Evolutionary conservation across 768 basidiomycete genomes (phyloP).

Genomic region (Dendrothele bispora): DNA sequence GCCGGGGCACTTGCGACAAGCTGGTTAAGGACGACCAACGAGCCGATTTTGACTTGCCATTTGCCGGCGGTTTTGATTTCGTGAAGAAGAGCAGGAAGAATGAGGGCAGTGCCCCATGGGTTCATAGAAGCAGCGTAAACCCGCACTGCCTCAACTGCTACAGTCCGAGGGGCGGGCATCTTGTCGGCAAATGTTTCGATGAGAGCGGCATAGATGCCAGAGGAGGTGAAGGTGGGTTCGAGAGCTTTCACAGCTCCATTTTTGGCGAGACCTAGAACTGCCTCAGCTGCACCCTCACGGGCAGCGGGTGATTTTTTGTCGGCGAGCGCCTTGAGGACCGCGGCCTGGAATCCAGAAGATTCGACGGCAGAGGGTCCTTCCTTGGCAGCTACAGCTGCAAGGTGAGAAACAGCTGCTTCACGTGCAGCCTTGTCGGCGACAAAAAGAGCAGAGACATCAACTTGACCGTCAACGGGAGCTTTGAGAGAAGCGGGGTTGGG

Average conservation of each 20-base stretch:
- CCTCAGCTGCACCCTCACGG: constrained; percentile 84
- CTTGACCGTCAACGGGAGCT: constrained; percentile 60
- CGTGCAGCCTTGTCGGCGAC: constrained; percentile 83
- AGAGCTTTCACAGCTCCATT: constrained; percentile 77
- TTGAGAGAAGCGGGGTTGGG: constrained; percentile 74
- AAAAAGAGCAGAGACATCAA: constrained; percentile 78
- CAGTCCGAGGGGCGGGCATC: constrained; percentile 82
- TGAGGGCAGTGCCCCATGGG: constrained; percentile 81
- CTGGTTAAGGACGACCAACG: constrained; percentile 80
- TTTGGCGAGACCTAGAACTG: constrained; percentile 64
- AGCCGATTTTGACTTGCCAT: constrained; percentile 95
- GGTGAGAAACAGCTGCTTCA: constrained; percentile 62
- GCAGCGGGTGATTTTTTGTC: constrained; percentile 95
- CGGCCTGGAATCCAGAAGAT: constrained; percentile 67
- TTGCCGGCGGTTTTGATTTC: constrained; percentile 96
- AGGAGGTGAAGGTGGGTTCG: constrained; percentile 85
- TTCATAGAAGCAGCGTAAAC: constrained; percentile 76
- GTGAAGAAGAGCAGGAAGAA: constrained; percentile 87
- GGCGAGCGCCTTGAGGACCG: constrained; percentile 78
- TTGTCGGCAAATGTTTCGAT: constrained; percentile 95
- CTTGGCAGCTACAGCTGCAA: constrained; percentile 79
- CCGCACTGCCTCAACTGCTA: constrained; percentile 82
- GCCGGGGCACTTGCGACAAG: constrained; percentile 79
- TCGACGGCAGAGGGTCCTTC: constrained; percentile 78
- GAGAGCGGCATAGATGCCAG: constrained; percentile 83